Evolutionary conservation across 345 rosid genomes (phyloP), one percentile per base, ranked within the genome.

Genomic region (Salix brachista): DNA sequence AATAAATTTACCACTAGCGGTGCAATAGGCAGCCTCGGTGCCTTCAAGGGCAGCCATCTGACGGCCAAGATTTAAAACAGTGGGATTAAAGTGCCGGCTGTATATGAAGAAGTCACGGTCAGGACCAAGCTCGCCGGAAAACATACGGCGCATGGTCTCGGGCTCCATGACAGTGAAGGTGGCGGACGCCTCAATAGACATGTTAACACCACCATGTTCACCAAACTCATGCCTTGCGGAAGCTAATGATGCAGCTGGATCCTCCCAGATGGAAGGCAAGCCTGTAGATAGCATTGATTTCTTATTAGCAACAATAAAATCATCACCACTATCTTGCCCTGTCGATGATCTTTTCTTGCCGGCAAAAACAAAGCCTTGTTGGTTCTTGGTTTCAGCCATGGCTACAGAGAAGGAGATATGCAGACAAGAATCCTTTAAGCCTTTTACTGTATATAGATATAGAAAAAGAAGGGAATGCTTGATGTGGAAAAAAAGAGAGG

Each of bases 151-250:
- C 98, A 96, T 91, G 66, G 97, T 96, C 36, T 92, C 98, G 0
- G 99, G 92, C 83, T 96, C 99, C 97, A 96, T 93, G 78, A 92
- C 99, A 61, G 98, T 93, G 91, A 96, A 96, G 71, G 97, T 92
- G 76, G 97, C 99, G n/a, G 98, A 96, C 62, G 98, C 97, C 82
- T 96, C 99, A 69, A 92, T 96, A 1, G 99, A 96, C 98, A 94
- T 96, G 85, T 96, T 96, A 44, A 91, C 99, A 36, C 98, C 99
- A 62, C 99, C 99, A 67, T 96, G 98, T 78, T 96, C 98, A 7
- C 98, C 99, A 68, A 96, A 96, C 80, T 91, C 97, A 79, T 96
- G 98, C 54, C 99, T 89, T 17, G 86, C 83, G 62, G 83, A 76
- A 37, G 97, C 98, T 74, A 96, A 75, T 25, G 95, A 94, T 1